A percentile compares a stretch with the other conserved stretches of the same genome.
These are phyloP conservation scores for Leptographium galeiforme DNA, from an alignment of 2,329 filamentous ascomycete species.

Conservation along the genomic window DNA sequence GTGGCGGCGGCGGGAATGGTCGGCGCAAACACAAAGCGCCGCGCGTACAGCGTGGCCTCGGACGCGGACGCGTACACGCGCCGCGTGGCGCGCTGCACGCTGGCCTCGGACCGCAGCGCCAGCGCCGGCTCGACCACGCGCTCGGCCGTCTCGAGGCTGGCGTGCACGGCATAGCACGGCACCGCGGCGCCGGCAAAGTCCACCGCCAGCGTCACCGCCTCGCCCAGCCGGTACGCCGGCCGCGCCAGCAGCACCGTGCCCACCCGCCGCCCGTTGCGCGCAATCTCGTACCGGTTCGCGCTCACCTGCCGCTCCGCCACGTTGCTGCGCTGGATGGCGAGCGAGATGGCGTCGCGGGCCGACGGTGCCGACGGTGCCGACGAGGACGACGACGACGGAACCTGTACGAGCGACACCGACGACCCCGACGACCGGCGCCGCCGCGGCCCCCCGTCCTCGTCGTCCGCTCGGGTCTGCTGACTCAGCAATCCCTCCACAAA, in stretches of 20 bases:
- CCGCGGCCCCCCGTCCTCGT: background rate
- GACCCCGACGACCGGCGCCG: background rate
- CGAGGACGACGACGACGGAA: too few species aligned
- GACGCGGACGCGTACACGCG: slow-evolving; percentile 66
- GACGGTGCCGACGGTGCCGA: too few species aligned
- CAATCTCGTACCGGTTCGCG: slow-evolving; percentile 90
- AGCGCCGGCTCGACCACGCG: slow-evolving; percentile 68
- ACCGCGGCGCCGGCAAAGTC: slow-evolving; percentile 70
- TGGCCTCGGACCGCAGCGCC: slow-evolving; percentile 72
- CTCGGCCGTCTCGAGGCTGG: slow-evolving; percentile 77
- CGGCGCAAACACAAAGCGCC: slow-evolving; percentile 65
- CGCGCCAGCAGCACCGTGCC: slow-evolving; percentile 81
- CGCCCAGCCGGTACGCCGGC: slow-evolving; percentile 78
- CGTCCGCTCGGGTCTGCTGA: slow-evolving; percentile 18
- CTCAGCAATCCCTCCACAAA: slow-evolving; percentile 64
- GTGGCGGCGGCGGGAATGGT: slow-evolving; percentile 74
- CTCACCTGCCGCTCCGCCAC: slow-evolving; percentile 41
- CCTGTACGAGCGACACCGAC: too few species aligned
- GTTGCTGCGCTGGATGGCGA: slow-evolving; percentile 78
- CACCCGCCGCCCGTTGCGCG: slow-evolving; percentile 80
- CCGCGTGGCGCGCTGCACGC: slow-evolving; percentile 74
- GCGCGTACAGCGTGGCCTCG: slow-evolving; percentile 71
- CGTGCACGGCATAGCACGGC: slow-evolving; percentile 73
- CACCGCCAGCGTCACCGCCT: slow-evolving; percentile 70
- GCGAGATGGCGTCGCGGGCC: slow-evolving; percentile 76